Evolutionary conservation across 192 early-diverging fungal genomes (phyloP), one percentile per base, ranked within the genome.

Genomic region (Coemansia sp.): DNA sequence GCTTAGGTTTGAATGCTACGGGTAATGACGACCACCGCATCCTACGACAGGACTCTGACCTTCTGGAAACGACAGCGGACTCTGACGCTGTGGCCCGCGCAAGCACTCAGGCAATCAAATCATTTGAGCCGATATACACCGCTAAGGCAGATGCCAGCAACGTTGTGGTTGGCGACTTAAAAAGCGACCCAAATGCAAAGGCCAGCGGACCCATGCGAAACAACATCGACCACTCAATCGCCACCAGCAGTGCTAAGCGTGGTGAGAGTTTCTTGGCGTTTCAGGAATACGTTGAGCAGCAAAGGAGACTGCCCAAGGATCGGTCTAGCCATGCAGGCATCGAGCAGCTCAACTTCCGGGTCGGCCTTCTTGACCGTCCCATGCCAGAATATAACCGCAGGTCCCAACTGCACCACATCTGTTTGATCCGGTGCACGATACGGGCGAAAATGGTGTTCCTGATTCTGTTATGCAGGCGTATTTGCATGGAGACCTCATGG

Each of bases 271-370:
- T 20, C 19, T 30, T 66, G 38, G 69, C 77, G 55, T 50, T 80
- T 50, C 77, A 70, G 13, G 64, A 70, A 30, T 80, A 80, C 25
- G 68, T 80, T 14, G 60, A 74, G 57, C 77, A 70, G 58, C 67
- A 80, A 20, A 67, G 61, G 45, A 25, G 19, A 11, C 11, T 50
- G 7, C 37, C 64, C 2, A 42, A 30, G 34, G 45, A 50, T 30
- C 50, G 56, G 23, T 19, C 71, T 10, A 50, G 61, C 4, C 52
- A 56, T 3, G 34, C 48, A 4, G 77, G 71, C 38, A 63, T 56
- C 41, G 71, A 74, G 40, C 77, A 80, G 67, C 77, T 69, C 34
- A 66, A 67, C 48, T 80, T 80, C 67, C 77, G 77, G 25, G 77
- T 80, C 61, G 74, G 77, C 36, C 40, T 80, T 22, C 67, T 80